A percentile compares a stretch with the other conserved stretches of the same genome.
phyloP scores from a whole-genome alignment of 2,329 filamentous ascomycete genomes.

The Colletotrichum orchidophilum region DNA sequence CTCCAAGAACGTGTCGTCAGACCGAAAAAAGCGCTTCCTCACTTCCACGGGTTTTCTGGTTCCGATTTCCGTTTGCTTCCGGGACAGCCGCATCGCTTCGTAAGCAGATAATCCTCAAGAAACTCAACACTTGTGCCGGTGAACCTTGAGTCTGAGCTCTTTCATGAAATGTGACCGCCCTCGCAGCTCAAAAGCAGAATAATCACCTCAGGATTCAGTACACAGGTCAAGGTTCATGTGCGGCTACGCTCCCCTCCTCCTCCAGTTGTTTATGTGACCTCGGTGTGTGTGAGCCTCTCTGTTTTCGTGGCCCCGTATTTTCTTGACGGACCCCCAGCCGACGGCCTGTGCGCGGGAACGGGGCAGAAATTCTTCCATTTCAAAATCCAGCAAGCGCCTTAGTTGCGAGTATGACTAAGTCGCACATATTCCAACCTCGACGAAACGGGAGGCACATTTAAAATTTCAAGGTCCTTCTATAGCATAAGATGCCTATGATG shows the following conservation, averaged over 20 bases:
- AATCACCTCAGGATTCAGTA: too few species aligned
- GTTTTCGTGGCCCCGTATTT: background rate
- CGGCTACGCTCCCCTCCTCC: background rate
- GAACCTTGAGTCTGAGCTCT: background rate
- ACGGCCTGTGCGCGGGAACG: background rate
- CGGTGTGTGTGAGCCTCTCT: too few species aligned
- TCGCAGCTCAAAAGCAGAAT: too few species aligned
- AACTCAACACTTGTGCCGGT: background rate
- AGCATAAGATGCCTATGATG: background rate
- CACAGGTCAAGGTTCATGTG: background rate
- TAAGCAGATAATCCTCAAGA: background rate
- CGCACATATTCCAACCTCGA: too few species aligned
- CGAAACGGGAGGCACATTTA: too few species aligned
- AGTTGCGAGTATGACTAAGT: background rate
- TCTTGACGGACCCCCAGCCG: background rate
- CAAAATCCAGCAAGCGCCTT: too few species aligned
- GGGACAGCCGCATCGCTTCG: background rate
- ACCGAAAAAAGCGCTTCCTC: background rate
- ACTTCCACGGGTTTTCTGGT: background rate
- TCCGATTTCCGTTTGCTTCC: background rate
- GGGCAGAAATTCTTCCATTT: background rate
- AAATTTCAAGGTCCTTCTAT: too few species aligned
- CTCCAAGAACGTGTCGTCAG: background rate
- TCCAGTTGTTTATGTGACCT: background rate
- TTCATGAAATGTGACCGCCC: background rate